Percentiles rank a stretch among this genome's conserved stretches.
phyloP scores from a whole-genome alignment of 23 red algal genomes.

The Chondrus crispus region DNA sequence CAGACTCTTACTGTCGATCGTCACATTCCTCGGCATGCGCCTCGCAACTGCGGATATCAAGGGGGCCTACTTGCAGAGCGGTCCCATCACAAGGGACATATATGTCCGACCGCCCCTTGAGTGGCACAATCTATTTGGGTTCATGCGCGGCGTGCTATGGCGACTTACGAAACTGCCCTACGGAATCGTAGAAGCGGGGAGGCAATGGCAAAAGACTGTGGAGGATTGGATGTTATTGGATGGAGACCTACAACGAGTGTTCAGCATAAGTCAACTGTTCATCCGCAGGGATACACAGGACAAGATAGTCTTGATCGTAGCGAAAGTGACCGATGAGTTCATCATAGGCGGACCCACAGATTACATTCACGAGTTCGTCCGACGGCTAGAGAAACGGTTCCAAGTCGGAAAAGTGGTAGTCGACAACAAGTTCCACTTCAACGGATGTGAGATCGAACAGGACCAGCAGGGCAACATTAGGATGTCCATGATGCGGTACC shows the following conservation, averaged over 20 bases:
- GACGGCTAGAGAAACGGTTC: background rate
- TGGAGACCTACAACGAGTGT: background rate
- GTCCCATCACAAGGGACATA: background rate
- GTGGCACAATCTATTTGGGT: background rate
- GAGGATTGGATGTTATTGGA: slow-evolving; percentile 12
- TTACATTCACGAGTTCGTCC: background rate
- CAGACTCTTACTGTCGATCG: background rate
- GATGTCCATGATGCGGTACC: background rate
- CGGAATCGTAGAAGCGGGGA: slow-evolving; percentile 37
- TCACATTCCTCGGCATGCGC: background rate
- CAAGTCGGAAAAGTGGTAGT: background rate
- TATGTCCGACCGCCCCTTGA: background rate
- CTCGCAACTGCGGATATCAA: no score
- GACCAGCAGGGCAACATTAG: background rate
- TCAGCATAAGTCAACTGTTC: slow-evolving; percentile 23
- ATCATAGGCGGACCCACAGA: background rate
- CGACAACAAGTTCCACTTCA: background rate
- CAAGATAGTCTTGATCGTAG: background rate
- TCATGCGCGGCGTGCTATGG: slow-evolving; percentile 21
- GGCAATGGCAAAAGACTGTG: slow-evolving; percentile 7
- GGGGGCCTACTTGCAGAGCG: no score
- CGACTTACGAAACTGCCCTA: slow-evolving; percentile 22
- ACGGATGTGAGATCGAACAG: slow-evolving; percentile 1
- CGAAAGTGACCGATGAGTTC: slow-evolving; percentile 28
- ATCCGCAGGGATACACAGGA: background rate